phyloP scores from a whole-genome alignment of 306 rosid species.

The Ormosia semicastrata region DNA sequence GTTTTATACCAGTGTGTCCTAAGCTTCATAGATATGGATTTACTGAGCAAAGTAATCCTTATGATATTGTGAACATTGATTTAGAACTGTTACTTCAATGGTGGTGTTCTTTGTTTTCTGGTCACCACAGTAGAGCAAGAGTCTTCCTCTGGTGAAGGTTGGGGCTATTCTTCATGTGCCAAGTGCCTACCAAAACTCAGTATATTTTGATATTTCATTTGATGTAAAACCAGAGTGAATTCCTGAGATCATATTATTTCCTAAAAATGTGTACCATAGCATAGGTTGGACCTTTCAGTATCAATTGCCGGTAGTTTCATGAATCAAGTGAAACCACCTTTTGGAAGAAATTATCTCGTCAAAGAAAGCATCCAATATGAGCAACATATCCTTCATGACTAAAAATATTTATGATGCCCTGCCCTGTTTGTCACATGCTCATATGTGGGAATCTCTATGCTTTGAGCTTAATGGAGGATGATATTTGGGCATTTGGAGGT shows the following conservation, averaged over 20 bases:
- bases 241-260: conserved; percentile 45
- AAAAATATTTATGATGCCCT: too few relatives aligned
- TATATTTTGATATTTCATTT: conserved; percentile 59
- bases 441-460: too few relatives aligned
- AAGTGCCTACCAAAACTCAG: conserved; percentile 1
- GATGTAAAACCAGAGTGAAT: conserved; percentile 63
- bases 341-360: too few relatives aligned
- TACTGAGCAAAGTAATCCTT: conserved; percentile 55
- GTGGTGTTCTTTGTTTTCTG: conserved; percentile 50
- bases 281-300: too few relatives aligned
- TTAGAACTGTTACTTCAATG: conserved; percentile 49
- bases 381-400: too few relatives aligned
- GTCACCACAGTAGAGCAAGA: conserved; percentile 46
- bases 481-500: too few relatives aligned
- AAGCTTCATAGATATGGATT: conserved; percentile 61
- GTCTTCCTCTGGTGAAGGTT: conserved; percentile 54
- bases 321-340: too few relatives aligned
- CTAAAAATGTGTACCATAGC: conserved; percentile 38
- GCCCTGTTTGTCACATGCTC: too few relatives aligned
- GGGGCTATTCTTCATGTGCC: conserved; percentile 42
- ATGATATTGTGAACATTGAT: conserved; percentile 61
- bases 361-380: too few relatives aligned
- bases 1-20: not conserved
- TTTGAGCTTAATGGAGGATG: too few relatives aligned
- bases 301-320: too few relatives aligned